phyloP scores from a whole-genome alignment of 495 filamentous ascomycete genomes.

The Clavariopsis aquatica region DNA sequence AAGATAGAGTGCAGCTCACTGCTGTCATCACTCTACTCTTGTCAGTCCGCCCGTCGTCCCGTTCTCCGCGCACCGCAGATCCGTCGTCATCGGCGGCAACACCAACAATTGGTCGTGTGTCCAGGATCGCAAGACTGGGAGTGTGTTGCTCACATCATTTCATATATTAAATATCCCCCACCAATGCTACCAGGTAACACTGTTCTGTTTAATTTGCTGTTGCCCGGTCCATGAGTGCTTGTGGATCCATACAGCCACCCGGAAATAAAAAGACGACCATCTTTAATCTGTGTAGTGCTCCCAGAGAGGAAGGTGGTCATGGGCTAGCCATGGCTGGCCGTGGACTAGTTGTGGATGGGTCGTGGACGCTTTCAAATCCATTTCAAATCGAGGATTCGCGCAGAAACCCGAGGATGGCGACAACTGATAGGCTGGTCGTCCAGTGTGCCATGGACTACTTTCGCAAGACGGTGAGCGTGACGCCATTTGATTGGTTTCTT shows the following conservation, averaged over 20 bases:
- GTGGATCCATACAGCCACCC: not conserved
- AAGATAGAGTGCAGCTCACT: not conserved
- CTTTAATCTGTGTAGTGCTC: not conserved
- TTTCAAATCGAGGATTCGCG: not conserved
- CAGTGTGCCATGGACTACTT: not conserved
- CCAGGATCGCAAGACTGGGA: not conserved
- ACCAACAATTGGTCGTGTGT: not conserved
- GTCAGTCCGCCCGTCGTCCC: not conserved
- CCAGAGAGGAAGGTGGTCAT: constrained; percentile 5
- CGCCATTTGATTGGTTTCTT: not conserved
- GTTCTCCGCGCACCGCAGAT: not conserved
- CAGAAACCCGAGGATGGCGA: not conserved
- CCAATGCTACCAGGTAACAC: constrained; percentile 1
- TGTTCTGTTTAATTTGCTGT: not conserved
- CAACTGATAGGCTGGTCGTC: not conserved
- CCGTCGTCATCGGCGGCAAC: not conserved
- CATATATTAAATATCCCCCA: not conserved
- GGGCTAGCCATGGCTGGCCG: too few relatives aligned
- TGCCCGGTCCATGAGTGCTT: not conserved
- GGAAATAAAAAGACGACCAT: not conserved
- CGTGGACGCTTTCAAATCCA: not conserved
- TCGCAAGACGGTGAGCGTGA: not conserved
- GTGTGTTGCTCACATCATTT: not conserved
- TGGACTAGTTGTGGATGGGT: too few relatives aligned
- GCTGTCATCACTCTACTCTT: too few relatives aligned